Conservation (phyloP, 164 flowering plant genomes). For the Pachysandra terminalis region DNA sequence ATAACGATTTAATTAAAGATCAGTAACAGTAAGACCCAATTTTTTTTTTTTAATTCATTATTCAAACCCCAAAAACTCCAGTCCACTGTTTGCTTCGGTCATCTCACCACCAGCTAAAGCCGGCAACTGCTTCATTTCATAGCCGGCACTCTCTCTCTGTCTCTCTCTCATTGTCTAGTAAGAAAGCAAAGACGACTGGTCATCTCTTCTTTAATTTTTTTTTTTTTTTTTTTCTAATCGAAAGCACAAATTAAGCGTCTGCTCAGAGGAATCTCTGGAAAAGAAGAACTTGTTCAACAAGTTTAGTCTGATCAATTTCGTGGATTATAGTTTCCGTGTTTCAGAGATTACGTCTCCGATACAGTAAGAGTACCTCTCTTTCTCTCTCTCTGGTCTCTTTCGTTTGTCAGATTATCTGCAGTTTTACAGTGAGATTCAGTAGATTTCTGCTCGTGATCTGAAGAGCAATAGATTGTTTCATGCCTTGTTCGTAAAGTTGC, state of each 20-base stretch:
- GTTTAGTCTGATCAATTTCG: neutral
- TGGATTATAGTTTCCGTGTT: neutral
- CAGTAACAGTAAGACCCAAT: too few species aligned
- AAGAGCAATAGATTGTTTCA: too few species aligned
- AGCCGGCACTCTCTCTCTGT: conserved; percentile 4
- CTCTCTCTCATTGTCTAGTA: neutral
- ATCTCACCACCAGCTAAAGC: conserved; percentile 6
- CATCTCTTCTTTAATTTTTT: neutral
- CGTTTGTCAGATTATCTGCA: neutral
- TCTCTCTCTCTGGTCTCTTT: too few species aligned
- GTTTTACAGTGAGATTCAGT: neutral
- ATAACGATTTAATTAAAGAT: too few species aligned
- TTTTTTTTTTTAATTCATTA: too few species aligned
- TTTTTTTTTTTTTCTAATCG: neutral
- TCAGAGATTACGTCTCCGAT: conserved; percentile 8
- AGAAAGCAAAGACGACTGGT: neutral
- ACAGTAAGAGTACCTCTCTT: too few species aligned
- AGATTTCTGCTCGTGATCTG: neutral
- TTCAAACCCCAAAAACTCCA: neutral
- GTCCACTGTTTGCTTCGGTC: neutral
- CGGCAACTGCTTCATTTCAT: neutral
- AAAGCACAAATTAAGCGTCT: neutral
- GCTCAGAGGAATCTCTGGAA: neutral
- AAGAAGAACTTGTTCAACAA: neutral
- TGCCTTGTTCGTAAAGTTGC: too few species aligned